Base-by-base conservation (phyloP, 1,139 yeast genomes). In the Suhomyces wounanorum region DNA sequence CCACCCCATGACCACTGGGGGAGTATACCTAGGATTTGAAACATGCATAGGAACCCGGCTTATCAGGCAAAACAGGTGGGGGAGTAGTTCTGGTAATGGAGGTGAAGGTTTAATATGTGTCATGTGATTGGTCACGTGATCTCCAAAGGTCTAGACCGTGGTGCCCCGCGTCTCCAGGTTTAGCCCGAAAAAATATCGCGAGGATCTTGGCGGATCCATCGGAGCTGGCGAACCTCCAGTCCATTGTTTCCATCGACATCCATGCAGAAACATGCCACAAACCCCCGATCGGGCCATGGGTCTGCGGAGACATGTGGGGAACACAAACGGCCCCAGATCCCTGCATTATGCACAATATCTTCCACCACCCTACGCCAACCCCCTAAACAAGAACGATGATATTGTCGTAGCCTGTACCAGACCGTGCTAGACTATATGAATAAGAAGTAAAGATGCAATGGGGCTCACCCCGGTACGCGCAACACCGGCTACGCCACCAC, bases 261-360 rank as follows among this genome's bases (percentile, higher is more conserved):
- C 33, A 30, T 14, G n/a, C 14, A 30, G 11, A 16, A 16, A 33
- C 14, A 17, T 33, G 18, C 18, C 37, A 33, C 37, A 33, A 33
- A 33, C 21, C 2, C 37, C 37, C 37, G 37, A 33, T 33, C 21
- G 18, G 37, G 37, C 9, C 33, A 23, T n/a, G 28, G 11, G 42
- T 23, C 8, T 39, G 42, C 42, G 33, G 33, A 16, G 33, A 23
- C 26, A 42, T 42, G 37, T 33, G 44, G 44, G 44, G 44, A 33
- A 33, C 17, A 17, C 17, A 14, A 14, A n/a, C 23, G 30, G 26
- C 16, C 31, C 43, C 43, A 40, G 43, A 40, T n/a, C 43, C 43
- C 43, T 40, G 43, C 43, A 26, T 37, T 13, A 37, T 33, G 37
- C 37, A 33, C 37, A 13, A 31, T 8, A 37, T 17, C 25, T n/a